Base-by-base conservation (phyloP, 306 rosid species). In the Styphnolobium japonicum region DNA sequence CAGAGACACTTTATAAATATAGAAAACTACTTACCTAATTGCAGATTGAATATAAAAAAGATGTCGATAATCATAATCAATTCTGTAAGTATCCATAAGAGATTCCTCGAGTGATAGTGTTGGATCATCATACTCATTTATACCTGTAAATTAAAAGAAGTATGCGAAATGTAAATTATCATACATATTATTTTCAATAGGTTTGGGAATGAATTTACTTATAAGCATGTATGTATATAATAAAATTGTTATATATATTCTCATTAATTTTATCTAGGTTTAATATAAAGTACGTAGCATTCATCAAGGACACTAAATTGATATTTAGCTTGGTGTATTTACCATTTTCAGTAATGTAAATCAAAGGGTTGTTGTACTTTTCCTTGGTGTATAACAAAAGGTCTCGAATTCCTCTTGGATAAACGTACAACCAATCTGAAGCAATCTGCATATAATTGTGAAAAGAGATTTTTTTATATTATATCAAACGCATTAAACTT, bases 261-360 rank as follows among this genome's bases (percentile, higher is more conserved):
- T 27, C 19, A n/a, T n/a, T n/a, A 75, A 27, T 7, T 21, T 21
- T 37, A n/a, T 51, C 3, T 55, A 6, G 0, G 25, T 51, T 9
- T 12, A 37, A 48, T 57, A 39, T 2, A 16, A n/a, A 60, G n/a
- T n/a, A n/a, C n/a, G n/a, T 12, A 76, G 3, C 2, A 29, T 40
- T 23, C 2, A 51, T n/a, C n/a, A 53, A 52, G 5, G 4, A 19
- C 8, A 71, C 7, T 10, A 34, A 12, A 68, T 9, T 56, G 9
- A 48, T 10, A 18, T 14, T 8, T 1, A 37, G n/a, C n/a, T n/a
- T n/a, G 0, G 18, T 10, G 16, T 56, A 46, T 15, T 42, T 83
- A 89, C 93, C 91, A 63, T 87, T 89, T 69, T 89, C 93, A 4
- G 88, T 91, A 0, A 91, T 91, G 61, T 87, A 91, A 60, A 86